Conservation (phyloP, 2,329 filamentous ascomycete species). For the Rosellinia necatrix region DNA sequence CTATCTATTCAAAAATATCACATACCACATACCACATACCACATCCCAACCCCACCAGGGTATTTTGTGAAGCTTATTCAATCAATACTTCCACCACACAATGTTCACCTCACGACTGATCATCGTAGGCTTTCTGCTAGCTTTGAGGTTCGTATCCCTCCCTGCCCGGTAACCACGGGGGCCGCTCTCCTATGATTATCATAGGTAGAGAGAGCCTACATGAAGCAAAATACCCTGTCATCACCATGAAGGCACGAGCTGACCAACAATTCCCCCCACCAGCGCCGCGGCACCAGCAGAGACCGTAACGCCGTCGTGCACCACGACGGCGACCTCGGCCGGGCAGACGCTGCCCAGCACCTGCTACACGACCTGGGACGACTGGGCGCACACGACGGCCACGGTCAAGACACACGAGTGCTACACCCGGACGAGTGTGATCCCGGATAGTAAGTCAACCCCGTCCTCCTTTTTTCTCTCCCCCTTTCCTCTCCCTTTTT, state of each 20-base stretch:
- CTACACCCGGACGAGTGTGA: constrained; percentile 33
- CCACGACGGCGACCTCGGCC: background rate
- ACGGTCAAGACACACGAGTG: constrained; percentile 32
- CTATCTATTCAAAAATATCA: no score
- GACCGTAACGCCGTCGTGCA: background rate
- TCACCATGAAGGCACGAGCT: background rate
- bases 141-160: constrained; percentile 26
- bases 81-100: background rate
- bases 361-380: constrained; percentile 35
- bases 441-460: constrained; percentile 27
- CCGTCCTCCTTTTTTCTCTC: no score
- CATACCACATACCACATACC: no score
- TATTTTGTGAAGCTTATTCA: no score
- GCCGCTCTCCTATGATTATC: no score
- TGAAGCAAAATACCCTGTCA: background rate
- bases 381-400: constrained; percentile 30
- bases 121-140: constrained; percentile 23
- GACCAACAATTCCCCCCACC: background rate
- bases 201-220: no score
- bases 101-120: constrained; percentile 27
- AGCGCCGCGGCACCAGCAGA: constrained; percentile 26
- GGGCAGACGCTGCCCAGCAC: constrained; percentile 22
- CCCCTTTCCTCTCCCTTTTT: no score
- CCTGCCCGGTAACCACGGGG: no score
- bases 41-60: no score